Evolutionary conservation across 495 filamentous ascomycete genomes (phyloP), one percentile per base, ranked within the genome.

Genomic region (Filosporella fistucella): DNA sequence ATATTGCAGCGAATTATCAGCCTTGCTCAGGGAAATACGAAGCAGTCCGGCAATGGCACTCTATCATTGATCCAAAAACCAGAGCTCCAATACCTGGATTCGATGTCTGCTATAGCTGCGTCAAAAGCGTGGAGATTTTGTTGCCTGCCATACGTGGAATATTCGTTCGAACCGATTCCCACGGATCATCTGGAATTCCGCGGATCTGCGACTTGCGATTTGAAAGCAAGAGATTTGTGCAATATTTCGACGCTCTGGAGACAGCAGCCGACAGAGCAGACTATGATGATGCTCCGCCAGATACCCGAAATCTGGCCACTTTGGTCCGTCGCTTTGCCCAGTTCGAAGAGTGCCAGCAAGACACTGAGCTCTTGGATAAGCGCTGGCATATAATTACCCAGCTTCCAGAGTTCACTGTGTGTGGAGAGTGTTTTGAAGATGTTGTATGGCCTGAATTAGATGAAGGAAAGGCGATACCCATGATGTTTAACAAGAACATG

Each of bases 331-430:
- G 71, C 40, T 72, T 81, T 45, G 64, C 70, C 4, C 63, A 60
- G 13, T 59, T 77, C 14, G 68, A 62, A 1, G 76, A 82, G 53
- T 88, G 84, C 55, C 60, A 62, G 5, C 67, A 71, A 12, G 78
- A 82, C 58, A 67, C 60, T 10, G 68, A 71, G 6, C 55, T 76
- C 12, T 51, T 66, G 25, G 62, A 64, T 39, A 62, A 64, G 38
- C 65, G 64, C 1, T 86, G 82, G 82, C 75, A 86, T 61, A 76
- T 75, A 54, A 82, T 84, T 44, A 75, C 81, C 1, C 56, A 67
- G 11, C 62, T 86, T 1, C 81, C 80, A 17, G 78, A 84, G 37
- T 71, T 88, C 51, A 82, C 80, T 4, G 75, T 84, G 38, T 88
- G 84, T 64, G 76, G 82, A 52, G 80, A 84, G 59, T 88, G 59